Base-by-base conservation (phyloP, 2,329 filamentous ascomycete genomes). In the Myriosclerotinia duriaeana region DNA sequence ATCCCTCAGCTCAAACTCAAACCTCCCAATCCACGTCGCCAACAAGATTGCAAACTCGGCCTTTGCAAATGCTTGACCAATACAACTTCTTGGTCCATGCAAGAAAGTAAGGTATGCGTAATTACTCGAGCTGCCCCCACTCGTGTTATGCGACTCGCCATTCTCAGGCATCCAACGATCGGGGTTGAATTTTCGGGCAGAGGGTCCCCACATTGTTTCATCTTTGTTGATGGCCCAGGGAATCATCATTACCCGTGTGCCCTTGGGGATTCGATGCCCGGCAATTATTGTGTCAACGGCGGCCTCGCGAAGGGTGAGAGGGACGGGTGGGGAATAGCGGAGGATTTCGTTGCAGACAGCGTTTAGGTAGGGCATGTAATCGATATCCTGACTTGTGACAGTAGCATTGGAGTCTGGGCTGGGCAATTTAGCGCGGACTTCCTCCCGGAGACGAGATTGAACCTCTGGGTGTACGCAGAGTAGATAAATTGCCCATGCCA, bases 21-120 rank as follows among this genome's bases (percentile, higher is more conserved):
- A 96, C 48, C 85, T 83, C 0, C 92, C 92, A 5, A 94, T 84
- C 83, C 90, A 87, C 11, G 86, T 84, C 30, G 92, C 93, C 56
- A 97, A 76, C 69, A 97, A 79, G 75, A 90, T 94, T 11, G 91
- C 92, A 78, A 97, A 91, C 80, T 97, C 94, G 0, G 89, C 87
- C 75, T 87, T 89, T 0, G 93, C 90, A 78, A 97, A 97, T 2
- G 82, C 82, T 77, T 88, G 85, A 0, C 93, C 93, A 72, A 97
- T 97, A 75, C 93, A 97, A 74, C 89, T 90, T 64, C 93, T 81
- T 2, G 93, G 92, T 0, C 93, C 93, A 76, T 96, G 92, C 67
- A 97, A 77, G 78, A 97, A 97, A 0, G 91, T 94, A 78, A 94
- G 76, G 73, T 90, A 88, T 0, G 88, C 85, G 76, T 89, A 96